Conservation (phyloP, 2,329 filamentous ascomycete species). For the Parasarocladium wereldwijsianum region DNA sequence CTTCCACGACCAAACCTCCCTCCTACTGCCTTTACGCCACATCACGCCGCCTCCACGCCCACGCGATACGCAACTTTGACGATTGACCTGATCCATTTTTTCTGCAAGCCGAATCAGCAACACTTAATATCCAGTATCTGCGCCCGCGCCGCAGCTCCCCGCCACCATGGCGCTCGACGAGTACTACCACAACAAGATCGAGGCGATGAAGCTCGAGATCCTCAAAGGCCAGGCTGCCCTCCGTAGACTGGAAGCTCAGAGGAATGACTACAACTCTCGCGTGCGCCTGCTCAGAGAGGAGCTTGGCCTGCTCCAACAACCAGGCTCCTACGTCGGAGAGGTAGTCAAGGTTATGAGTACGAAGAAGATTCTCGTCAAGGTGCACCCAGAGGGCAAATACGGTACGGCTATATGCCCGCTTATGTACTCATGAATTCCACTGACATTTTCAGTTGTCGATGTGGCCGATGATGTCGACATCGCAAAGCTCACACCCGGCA, state of each 20-base stretch:
- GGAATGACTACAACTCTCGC: constrained; percentile 98
- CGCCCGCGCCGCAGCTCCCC: constrained; percentile 7
- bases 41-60: neutral
- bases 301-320: constrained; percentile 88
- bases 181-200: constrained; percentile 99
- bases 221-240: constrained; percentile 95
- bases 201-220: constrained; percentile 99
- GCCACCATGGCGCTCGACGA: constrained; percentile 91
- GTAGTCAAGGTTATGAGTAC: constrained; percentile 99
- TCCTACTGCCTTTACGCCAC: too few relatives aligned
- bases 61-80: constrained; percentile 4
- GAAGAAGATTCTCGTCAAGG: constrained; percentile 97
- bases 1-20: too few relatives aligned
- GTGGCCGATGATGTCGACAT: constrained; percentile 91
- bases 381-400: constrained; percentile 99
- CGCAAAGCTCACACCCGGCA: constrained; percentile 87
- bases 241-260: constrained; percentile 87
- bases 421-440: neutral
- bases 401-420: constrained; percentile 39
- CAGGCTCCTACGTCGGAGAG: constrained; percentile 94
- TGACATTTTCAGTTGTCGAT: constrained; percentile 60
- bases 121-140: neutral
- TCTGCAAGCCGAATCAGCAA: constrained; percentile 5
- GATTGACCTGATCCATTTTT: too few relatives aligned
- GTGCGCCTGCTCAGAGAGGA: constrained; percentile 91